These are phyloP conservation scores for Penicillium paneum DNA, from an alignment of 2,329 filamentous ascomycete genomes.

Conservation along the genomic window DNA sequence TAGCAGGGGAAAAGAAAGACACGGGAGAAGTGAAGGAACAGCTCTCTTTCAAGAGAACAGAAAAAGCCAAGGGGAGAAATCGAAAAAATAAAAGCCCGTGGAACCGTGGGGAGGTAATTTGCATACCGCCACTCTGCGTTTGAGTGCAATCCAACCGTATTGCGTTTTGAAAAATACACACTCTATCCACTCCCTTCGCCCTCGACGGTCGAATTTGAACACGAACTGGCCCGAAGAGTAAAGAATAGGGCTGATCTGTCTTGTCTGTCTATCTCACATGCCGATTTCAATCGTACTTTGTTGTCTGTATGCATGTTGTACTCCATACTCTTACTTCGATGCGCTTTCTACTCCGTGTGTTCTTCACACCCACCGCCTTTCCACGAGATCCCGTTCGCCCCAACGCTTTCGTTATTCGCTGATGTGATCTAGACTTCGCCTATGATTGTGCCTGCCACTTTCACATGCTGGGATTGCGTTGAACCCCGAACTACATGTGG, in stretches of 20 bases:
- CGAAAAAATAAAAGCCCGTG: slow-evolving; percentile 5
- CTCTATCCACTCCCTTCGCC: background rate
- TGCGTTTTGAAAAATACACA: background rate
- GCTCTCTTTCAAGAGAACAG: background rate
- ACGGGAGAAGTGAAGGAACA: slow-evolving; percentile 6
- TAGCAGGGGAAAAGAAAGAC: slow-evolving; percentile 2
- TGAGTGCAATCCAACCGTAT: background rate
- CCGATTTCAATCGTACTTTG: background rate
- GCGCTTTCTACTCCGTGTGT: no score
- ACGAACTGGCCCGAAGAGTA: background rate
- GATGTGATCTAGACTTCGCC: background rate
- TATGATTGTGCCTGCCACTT: background rate
- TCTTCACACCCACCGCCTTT: background rate
- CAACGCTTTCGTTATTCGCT: slow-evolving; percentile 1
- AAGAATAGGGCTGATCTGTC: background rate
- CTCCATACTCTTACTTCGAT: no score
- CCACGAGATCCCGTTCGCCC: background rate
- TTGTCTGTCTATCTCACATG: background rate
- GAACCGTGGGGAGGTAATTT: slow-evolving; percentile 10
- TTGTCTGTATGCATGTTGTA: no score
- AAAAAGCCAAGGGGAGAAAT: slow-evolving; percentile 6
- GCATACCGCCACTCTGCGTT: slow-evolving; percentile 6
- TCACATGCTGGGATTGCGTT: slow-evolving; percentile 16
- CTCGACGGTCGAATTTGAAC: background rate
- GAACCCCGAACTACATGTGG: slow-evolving; percentile 5